Conservation (phyloP, 768 basidiomycete species). For the Chiua virens region DNA sequence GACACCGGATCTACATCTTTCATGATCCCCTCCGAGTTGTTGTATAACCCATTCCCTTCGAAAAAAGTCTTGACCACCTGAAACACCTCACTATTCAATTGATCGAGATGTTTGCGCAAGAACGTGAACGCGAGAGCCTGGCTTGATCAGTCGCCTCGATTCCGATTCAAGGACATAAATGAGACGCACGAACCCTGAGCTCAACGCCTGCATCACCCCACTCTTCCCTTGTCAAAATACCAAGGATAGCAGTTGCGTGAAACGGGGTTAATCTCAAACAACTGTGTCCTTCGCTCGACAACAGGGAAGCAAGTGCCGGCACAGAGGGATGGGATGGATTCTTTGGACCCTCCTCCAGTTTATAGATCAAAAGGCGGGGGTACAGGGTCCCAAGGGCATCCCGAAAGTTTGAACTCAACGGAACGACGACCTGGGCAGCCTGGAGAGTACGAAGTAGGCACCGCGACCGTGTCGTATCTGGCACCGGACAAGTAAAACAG, state of each 20-base stretch:
- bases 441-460: constrained; percentile 42
- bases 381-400: constrained; percentile 34
- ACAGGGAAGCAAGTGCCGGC: constrained; percentile 18
- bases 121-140: constrained; percentile 29
- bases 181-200: constrained; percentile 31
- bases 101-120: constrained; percentile 31
- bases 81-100: constrained; percentile 26
- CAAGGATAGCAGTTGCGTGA: constrained; percentile 34
- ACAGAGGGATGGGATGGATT: constrained; percentile 14
- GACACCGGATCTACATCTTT: constrained; percentile 12
- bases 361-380: constrained; percentile 29
- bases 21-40: constrained; percentile 12
- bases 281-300: constrained; percentile 26
- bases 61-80: constrained; percentile 21
- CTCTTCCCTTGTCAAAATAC: constrained; percentile 39
- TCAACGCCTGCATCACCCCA: constrained; percentile 36
- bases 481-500: constrained; percentile 38
- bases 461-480: constrained; percentile 35
- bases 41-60: constrained; percentile 16
- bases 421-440: constrained; percentile 25
- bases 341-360: constrained; percentile 44
- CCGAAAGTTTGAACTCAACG: constrained; percentile 24
- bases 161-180: not conserved
- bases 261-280: constrained; percentile 33
- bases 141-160: constrained; percentile 8